Evolutionary conservation across 2,329 filamentous ascomycete species (phyloP), one percentile per base, ranked within the genome.

Genomic region (Aureobasidium sp.): DNA sequence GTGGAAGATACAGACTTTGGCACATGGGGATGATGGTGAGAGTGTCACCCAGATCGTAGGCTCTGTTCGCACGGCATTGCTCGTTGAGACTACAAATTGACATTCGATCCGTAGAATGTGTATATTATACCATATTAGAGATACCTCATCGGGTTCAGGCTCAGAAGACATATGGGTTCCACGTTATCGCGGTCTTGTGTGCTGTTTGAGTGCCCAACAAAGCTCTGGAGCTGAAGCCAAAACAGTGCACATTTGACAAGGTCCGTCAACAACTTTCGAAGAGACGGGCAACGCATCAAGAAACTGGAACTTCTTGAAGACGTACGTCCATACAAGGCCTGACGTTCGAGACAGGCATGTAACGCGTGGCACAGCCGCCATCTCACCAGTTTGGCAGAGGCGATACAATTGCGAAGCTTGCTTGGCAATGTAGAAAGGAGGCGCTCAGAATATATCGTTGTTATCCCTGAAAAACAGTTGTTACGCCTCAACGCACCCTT

Each of bases 341-440:
- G 9, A 29, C 2, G 5, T 27, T 54, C 35, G 50, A 54, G 37
- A 54, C 50, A 42, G 31, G 50, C 14, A 19, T 57, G 39, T 15
- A 17, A 45, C 40, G n/a, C 53, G 53, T 44, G 42, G 33, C 11
- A 27, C 15, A 35, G 27, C 14, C 19, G 39, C 31, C 27, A 35
- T 57, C 39, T 33, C 40, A 42, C 33, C 37, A 42, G 15, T 40
- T 54, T 29, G 19, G 24, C 31, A 42, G 31, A 29, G 24, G 45
- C 44, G 17, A 33, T 31, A 57, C 39, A 57, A n/a, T 35, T 57
- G 29, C 27, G 40, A 56, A 45, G 40, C 53, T 57, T 57, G 40
- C 53, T 57, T 57, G 53, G 53, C 53, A 57, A 27, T 39, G 33
- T 57, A 45, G 53, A 57, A 57, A 57, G 53, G 53, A 57, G 53